Percentiles rank a stretch among this genome's conserved stretches.
Evolutionary conservation across 257 asterid species (phyloP).

Genomic region (Thymus quinquecostatus): DNA sequence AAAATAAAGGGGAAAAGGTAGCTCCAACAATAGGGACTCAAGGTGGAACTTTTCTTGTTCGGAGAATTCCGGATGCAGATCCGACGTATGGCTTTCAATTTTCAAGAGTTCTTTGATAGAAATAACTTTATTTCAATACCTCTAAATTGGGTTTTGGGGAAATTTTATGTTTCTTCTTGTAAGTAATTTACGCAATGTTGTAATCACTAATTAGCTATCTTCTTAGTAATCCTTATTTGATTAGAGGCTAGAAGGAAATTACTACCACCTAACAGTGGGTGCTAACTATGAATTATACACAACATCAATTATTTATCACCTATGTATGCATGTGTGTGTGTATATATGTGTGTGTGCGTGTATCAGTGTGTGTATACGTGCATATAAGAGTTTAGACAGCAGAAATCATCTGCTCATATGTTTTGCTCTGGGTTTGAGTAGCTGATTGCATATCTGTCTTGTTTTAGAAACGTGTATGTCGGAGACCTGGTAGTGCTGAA

Average conservation of each 20-base stretch:
- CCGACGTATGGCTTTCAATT: slow-evolving; percentile 53
- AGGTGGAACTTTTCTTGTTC: slow-evolving; percentile 85
- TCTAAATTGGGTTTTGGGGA: background rate
- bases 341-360: no score
- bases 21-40: slow-evolving; percentile 64
- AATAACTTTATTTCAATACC: slow-evolving; percentile 13
- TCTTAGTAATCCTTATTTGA: background rate
- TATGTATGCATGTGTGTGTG: background rate
- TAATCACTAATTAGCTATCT: background rate
- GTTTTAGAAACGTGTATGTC: slow-evolving; percentile 61
- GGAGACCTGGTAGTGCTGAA: slow-evolving; percentile 84
- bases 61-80: slow-evolving; percentile 69
- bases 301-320: background rate
- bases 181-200: background rate
- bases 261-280: background rate
- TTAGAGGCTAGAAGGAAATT: background rate
- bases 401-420: background rate
- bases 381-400: background rate
- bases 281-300: slow-evolving; percentile 17
- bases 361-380: no score
- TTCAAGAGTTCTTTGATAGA: slow-evolving; percentile 19
- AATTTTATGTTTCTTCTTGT: no score
- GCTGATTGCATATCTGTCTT: slow-evolving; percentile 22
- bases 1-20: slow-evolving; percentile 77
- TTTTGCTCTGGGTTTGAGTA: slow-evolving; percentile 10